Evolutionary conservation across 2,329 filamentous ascomycete species (phyloP).

Genomic region (Purpureocillium takamizusanense): DNA sequence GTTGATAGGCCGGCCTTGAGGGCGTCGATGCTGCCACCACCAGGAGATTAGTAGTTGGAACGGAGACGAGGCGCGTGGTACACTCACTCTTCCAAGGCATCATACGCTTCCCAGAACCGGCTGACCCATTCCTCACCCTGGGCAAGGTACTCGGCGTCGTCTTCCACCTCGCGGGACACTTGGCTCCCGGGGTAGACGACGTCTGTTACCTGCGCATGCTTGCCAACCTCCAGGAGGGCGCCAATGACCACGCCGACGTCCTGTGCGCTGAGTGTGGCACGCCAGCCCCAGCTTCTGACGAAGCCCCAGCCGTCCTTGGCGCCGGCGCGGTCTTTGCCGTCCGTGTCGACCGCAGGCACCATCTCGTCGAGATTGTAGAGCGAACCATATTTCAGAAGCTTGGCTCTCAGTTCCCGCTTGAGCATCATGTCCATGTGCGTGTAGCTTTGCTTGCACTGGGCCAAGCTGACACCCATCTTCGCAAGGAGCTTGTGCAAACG

Average conservation of each 20-base stretch:
- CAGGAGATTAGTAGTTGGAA: conserved; percentile 2
- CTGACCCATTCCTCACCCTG: conserved; percentile 57
- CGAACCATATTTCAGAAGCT: conserved; percentile 83
- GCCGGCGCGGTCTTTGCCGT: conserved; percentile 58
- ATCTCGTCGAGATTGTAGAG: conserved; percentile 91
- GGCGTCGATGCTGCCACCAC: conserved; percentile 53
- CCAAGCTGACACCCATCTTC: conserved; percentile 94
- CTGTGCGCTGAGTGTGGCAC: conserved; percentile 83
- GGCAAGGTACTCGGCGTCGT: conserved; percentile 37
- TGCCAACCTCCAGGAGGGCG: conserved; percentile 86
- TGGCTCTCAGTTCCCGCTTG: conserved; percentile 76
- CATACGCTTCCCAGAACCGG: conserved; percentile 64
- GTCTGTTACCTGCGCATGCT: conserved; percentile 31
- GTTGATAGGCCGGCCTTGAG: conserved; percentile 69
- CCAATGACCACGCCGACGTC: conserved; percentile 92
- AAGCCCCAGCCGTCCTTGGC: conserved; percentile 94
- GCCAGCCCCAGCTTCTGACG: conserved; percentile 95
- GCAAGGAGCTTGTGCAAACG: conserved; percentile 88
- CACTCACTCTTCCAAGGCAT: conserved; percentile 59
- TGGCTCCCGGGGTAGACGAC: conserved; percentile 20
- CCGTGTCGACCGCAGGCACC: conserved; percentile 69
- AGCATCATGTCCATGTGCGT: conserved; percentile 98
- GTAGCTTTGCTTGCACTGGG: conserved; percentile 91
- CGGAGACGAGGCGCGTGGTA: too few species aligned
- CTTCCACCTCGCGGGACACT: conserved; percentile 30